Evolutionary conservation across 352 stramenopile species (phyloP).

Genomic region (Phytophthora chlamydospora): DNA sequence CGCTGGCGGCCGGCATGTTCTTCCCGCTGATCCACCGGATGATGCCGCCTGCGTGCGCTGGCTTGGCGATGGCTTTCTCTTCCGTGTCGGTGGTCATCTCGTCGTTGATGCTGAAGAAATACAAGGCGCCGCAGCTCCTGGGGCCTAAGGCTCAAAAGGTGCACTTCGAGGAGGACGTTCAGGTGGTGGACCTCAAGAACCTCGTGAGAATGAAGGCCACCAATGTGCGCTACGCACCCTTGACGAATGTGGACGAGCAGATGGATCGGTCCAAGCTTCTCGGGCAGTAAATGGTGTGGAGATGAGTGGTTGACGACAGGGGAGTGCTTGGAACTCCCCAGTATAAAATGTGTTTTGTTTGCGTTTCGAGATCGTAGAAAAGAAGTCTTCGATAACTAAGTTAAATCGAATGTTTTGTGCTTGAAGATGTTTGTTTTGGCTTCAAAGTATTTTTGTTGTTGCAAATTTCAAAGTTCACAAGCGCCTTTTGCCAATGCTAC

Average conservation of each 20-base stretch:
- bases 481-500: constrained; percentile 3
- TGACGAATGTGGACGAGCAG: constrained; percentile 68
- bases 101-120: constrained; percentile 86
- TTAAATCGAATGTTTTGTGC: constrained; percentile 10
- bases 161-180: constrained; percentile 67
- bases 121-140: constrained; percentile 56
- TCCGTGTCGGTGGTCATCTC: constrained; percentile 89
- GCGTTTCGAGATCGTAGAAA: constrained; percentile 19
- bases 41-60: constrained; percentile 86
- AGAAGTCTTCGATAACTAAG: no score
- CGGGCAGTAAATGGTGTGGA: constrained; percentile 19
- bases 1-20: constrained; percentile 84
- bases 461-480: no score
- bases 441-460: no score
- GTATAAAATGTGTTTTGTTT: constrained; percentile 16
- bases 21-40: constrained; percentile 84
- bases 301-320: not conserved
- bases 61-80: constrained; percentile 89
- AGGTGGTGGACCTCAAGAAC: constrained; percentile 82
- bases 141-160: constrained; percentile 38
- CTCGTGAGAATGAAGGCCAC: constrained; percentile 64
- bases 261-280: constrained; percentile 4
- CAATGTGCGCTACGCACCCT: constrained; percentile 65
- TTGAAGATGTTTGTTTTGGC: no score
- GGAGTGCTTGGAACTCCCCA: not conserved